These are phyloP conservation scores for Axilococcus clingmanii DNA, from an alignment of 139 green algal genomes.

Conservation along the genomic window DNA sequence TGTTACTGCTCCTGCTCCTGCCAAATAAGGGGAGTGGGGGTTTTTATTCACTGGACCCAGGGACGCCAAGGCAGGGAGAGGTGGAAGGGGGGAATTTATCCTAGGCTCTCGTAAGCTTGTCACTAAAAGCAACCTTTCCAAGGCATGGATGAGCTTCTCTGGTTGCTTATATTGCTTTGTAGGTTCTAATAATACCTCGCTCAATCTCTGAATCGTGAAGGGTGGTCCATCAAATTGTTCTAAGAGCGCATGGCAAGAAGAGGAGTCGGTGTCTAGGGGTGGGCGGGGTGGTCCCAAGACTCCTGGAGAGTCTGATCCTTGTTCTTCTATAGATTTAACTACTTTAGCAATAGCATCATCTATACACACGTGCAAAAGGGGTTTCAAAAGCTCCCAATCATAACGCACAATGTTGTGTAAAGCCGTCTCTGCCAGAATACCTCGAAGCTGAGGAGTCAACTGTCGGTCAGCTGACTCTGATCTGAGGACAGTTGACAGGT, in stretches of 20 bases:
- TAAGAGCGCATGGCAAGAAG: conserved; percentile 30
- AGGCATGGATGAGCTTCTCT: conserved; percentile 49
- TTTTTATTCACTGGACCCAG: conserved; percentile 42
- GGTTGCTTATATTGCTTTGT: conserved; percentile 54
- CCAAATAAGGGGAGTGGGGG: conserved; percentile 13
- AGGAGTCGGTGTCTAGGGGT: conserved; percentile 1
- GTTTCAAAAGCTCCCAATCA: conserved; percentile 38
- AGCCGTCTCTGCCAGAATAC: conserved; percentile 45
- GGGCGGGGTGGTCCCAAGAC: conserved; percentile 21
- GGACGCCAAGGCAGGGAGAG: conserved; percentile 5
- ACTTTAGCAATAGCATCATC: conserved; percentile 20
- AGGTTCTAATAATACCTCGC: conserved; percentile 63
- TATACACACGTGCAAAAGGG: conserved; percentile 37
- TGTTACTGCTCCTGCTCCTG: too few relatives aligned
- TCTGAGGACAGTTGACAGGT: neutral
- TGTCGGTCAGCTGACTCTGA: neutral
- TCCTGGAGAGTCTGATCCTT: conserved; percentile 28
- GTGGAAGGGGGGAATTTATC: neutral
- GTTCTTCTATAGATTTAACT: neutral
- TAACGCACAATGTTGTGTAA: conserved; percentile 37
- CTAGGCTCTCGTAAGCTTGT: conserved; percentile 16
- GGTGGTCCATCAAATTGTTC: conserved; percentile 30
- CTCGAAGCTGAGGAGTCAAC: conserved; percentile 22
- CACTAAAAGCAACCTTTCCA: conserved; percentile 53
- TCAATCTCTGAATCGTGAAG: conserved; percentile 68